Evolutionary conservation across 176 grass and related monocot genomes (phyloP).

Genomic region (Aegilops umbellulata): DNA sequence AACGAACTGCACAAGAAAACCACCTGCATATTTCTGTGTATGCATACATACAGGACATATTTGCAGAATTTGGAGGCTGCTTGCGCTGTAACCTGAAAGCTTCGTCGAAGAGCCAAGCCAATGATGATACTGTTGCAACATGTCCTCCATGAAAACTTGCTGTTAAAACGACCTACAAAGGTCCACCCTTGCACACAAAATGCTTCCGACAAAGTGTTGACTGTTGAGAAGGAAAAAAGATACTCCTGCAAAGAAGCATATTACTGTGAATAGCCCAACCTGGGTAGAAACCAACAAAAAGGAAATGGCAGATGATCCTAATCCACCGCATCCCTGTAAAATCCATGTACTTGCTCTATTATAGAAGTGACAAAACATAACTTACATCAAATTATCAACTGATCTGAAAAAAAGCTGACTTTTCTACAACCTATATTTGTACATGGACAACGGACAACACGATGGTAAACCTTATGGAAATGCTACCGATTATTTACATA

Average conservation of each 20-base stretch:
- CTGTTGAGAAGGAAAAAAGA: neutral
- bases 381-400: conserved; percentile 35
- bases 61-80: conserved; percentile 30
- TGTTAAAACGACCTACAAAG: neutral
- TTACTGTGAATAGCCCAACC: conserved; percentile 19
- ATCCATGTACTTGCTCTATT: neutral
- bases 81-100: conserved; percentile 39
- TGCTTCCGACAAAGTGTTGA: neutral
- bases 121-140: conserved; percentile 5
- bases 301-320: conserved; percentile 22
- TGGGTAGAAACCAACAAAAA: conserved; percentile 22
- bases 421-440: conserved; percentile 22
- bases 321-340: conserved; percentile 10
- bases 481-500: conserved; percentile 39
- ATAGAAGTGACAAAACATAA: conserved; percentile 20
- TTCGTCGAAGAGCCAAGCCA: conserved; percentile 21
- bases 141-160: conserved; percentile 19
- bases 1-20: conserved; percentile 29
- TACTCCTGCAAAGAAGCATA: conserved; percentile 21
- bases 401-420: conserved; percentile 23
- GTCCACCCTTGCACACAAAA: conserved; percentile 6
- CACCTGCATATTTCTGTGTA: neutral
- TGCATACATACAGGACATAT: conserved; percentile 52
- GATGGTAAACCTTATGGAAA: conserved; percentile 16
- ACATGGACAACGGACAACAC: conserved; percentile 13